phyloP scores from a whole-genome alignment of 1,284 basidiomycete species.

The Bjerkandera adusta region DNA sequence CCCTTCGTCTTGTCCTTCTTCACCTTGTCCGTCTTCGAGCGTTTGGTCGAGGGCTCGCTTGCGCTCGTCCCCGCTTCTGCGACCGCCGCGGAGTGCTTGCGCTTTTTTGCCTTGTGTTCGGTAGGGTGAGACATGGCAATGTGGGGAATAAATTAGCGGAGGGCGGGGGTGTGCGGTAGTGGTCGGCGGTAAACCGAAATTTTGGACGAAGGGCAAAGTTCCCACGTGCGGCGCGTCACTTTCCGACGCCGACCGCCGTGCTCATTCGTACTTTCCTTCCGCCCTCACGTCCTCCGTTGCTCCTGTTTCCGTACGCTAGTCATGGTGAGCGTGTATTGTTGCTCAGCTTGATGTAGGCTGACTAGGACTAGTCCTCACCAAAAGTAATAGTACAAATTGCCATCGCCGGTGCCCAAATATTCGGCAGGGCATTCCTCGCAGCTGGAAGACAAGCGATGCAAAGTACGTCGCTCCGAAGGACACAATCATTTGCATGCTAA shows the following conservation, averaged over 20 bases:
- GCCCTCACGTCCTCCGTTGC: neutral
- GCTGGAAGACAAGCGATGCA: slow-evolving; percentile 91
- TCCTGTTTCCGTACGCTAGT: neutral
- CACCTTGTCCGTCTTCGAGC: slow-evolving; percentile 29
- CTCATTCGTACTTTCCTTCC: neutral
- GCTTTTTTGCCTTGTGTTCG: slow-evolving; percentile 45
- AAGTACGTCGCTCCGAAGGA: slow-evolving; percentile 70
- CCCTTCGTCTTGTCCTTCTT: slow-evolving; percentile 30
- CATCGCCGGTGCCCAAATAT: slow-evolving; percentile 76
- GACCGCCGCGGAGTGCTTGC: slow-evolving; percentile 42
- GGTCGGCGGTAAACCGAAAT: slow-evolving; percentile 6
- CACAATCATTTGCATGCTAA: neutral
- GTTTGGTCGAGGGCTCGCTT: slow-evolving; percentile 30
- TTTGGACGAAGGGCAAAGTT: slow-evolving; percentile 7
- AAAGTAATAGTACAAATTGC: slow-evolving; percentile 82
- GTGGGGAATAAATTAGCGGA: neutral
- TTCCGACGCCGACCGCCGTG: slow-evolving; percentile 1
- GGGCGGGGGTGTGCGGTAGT: neutral
- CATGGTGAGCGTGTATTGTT: slow-evolving; percentile 9
- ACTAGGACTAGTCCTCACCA: slow-evolving; percentile 58
- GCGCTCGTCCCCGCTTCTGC: too few relatives aligned
- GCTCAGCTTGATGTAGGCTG: neutral
- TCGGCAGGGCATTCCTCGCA: slow-evolving; percentile 90
- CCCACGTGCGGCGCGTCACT: slow-evolving; percentile 9
- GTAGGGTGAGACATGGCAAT: slow-evolving; percentile 26